Base-by-base conservation (phyloP, 805 yeast genomes). In the Komagataella ulmi region DNA sequence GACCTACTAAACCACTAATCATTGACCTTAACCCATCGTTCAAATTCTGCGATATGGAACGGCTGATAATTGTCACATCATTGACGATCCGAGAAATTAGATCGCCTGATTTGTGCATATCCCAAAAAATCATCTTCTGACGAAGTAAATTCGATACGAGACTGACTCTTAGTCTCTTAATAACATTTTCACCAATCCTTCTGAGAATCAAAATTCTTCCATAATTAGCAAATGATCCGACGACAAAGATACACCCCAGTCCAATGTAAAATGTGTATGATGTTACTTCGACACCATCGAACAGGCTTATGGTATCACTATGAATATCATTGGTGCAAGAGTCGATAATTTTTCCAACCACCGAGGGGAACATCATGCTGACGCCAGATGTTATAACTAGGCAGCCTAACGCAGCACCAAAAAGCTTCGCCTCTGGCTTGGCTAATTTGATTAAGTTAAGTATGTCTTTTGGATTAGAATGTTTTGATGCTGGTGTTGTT, bases 101-200 rank as follows among this genome's bases (percentile, higher is more conserved):
- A 63, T 91, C 98, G 45, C 98, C 98, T 7, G 89, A 88, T 56
- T 90, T 80, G 54, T 93, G 89, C 36, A 81, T 80, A 61, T 91
- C 98, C 67, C 90, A 81, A 60, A 91, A 91, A 56, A 85, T 85
- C 3, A 95, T 82, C 64, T 90, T 97, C 62, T 90, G 97, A 48
- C 80, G 80, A 52, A 91, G 72, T 14, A 91, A 79, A 49, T 84
- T 86, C 60, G 79, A 79, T 65, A 88, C 79, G 44, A 91, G 79
- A 52, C 87, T 74, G 7, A 91, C 75, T 59, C 98, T 75, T 55
- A 91, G 68, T 54, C 93, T 75, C 7, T 96, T 91, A 54, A 90
- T 95, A 44, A 91, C 71, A 55, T 86, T 75, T 65, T 91, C 98
- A 51, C 97, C 97, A 10, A 86, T 85, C 2, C 82, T 72, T 56